A percentile compares a stretch with the other conserved stretches of the same genome.
These are phyloP conservation scores for Arachnopeziza araneosa DNA, from an alignment of 2,329 filamentous ascomycete species.

Conservation along the genomic window DNA sequence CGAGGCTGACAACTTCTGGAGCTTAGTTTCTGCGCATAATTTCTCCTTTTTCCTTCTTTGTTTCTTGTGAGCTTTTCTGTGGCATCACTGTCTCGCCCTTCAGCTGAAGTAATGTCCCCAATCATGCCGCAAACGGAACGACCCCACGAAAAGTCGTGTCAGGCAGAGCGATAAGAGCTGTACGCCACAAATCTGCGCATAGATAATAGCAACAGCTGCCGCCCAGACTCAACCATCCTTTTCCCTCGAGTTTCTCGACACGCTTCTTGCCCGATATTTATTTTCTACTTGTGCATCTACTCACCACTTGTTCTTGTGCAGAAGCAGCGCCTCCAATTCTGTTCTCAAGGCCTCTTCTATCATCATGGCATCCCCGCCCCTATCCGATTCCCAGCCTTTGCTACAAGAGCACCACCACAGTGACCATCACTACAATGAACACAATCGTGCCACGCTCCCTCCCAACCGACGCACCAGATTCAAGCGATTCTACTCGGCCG, in stretches of 20 bases:
- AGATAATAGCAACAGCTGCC: conserved; percentile 1
- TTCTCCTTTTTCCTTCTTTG: background rate
- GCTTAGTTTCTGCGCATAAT: background rate
- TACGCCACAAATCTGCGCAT: conserved; percentile 8
- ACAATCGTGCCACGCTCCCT: background rate
- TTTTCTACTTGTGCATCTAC: background rate
- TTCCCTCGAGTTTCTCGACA: background rate
- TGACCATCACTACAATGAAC: background rate
- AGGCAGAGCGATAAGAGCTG: conserved; percentile 11
- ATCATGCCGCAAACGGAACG: background rate
- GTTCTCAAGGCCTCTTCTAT: background rate
- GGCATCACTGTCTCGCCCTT: background rate
- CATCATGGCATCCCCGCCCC: conserved; percentile 11
- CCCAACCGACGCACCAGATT: background rate
- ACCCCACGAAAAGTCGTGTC: conserved; percentile 1
- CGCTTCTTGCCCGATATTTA: background rate
- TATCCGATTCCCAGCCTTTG: conserved; percentile 14
- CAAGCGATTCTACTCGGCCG: conserved; percentile 7
- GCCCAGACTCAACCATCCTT: background rate
- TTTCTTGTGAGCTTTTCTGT: background rate
- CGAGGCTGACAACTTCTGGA: background rate
- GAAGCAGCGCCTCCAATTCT: background rate
- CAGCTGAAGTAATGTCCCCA: background rate
- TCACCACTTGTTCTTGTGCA: background rate
- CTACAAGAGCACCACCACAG: conserved; percentile 6